Percentiles rank a stretch among this genome's conserved stretches.
phyloP scores from a whole-genome alignment of 768 basidiomycete genomes.

The Naematelia encephala region DNA sequence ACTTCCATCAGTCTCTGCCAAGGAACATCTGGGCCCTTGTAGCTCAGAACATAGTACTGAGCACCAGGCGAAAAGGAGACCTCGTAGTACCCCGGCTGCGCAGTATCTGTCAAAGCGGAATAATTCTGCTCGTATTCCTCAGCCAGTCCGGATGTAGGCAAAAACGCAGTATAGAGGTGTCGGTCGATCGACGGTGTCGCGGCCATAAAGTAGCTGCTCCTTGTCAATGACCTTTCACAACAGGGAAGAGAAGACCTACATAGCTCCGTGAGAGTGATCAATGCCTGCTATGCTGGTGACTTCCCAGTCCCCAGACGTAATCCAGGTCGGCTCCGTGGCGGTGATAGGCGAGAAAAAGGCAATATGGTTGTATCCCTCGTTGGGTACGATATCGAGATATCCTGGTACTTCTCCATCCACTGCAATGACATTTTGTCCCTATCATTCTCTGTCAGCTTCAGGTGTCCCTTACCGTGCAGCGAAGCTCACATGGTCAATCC shows the following conservation, averaged over 20 bases:
- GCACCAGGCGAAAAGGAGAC: slow-evolving; percentile 78
- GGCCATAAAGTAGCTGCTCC: slow-evolving; percentile 80
- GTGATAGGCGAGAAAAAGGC: slow-evolving; percentile 81
- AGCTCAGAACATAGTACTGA: slow-evolving; percentile 76
- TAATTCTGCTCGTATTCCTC: slow-evolving; percentile 20
- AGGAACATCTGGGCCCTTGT: slow-evolving; percentile 76
- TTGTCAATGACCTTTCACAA: neutral
- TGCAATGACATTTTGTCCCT: slow-evolving; percentile 45
- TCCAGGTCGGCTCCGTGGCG: slow-evolving; percentile 67
- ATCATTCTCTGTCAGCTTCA: slow-evolving; percentile 49
- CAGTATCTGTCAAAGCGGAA: slow-evolving; percentile 46
- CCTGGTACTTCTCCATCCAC: slow-evolving; percentile 56
- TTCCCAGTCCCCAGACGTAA: slow-evolving; percentile 88
- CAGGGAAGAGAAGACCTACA: slow-evolving; percentile 60
- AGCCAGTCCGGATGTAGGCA: slow-evolving; percentile 61
- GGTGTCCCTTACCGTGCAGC: neutral
- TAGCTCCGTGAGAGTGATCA: slow-evolving; percentile 63
- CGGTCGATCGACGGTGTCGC: slow-evolving; percentile 78
- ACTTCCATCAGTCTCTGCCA: slow-evolving; percentile 73
- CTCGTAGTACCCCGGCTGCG: slow-evolving; percentile 59
- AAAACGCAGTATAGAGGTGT: slow-evolving; percentile 72
- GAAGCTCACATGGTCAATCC: slow-evolving; percentile 79
- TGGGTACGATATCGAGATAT: slow-evolving; percentile 86
- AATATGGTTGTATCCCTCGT: slow-evolving; percentile 83
- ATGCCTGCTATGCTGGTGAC: slow-evolving; percentile 74